Evolutionary conservation across 225 moss, liverwort and hornwort genomes (phyloP).

Genomic region (Pseudoscleropodium purum): DNA sequence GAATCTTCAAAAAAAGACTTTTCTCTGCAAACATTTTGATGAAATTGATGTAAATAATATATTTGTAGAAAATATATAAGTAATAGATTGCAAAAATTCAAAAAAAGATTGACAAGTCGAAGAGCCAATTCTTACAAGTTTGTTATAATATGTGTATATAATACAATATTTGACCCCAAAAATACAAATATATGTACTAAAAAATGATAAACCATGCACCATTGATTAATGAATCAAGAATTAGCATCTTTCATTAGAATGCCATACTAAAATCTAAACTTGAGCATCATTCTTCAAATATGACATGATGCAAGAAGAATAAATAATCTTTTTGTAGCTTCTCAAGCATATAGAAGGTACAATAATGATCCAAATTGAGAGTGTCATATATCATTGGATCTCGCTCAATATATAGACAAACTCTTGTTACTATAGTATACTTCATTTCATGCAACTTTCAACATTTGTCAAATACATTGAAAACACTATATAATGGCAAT

Average conservation of each 20-base stretch:
- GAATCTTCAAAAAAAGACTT: neutral
- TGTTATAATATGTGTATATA: neutral
- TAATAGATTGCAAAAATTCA: neutral
- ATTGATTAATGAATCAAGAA: neutral
- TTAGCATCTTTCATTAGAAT: neutral
- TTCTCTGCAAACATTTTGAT: neutral
- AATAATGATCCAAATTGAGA: neutral
- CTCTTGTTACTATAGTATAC: too few species aligned
- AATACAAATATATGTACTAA: neutral
- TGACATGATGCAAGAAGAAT: neutral
- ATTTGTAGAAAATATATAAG: neutral
- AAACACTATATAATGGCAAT: neutral
- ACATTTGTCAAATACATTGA: neutral
- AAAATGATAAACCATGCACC: rapidly evolving
- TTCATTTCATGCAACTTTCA: neutral
- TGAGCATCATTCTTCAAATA: neutral
- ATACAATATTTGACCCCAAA: neutral
- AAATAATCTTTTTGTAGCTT: neutral
- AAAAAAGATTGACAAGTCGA: neutral
- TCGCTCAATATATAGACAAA: neutral
- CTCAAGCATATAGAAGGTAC: neutral
- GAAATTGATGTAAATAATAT: neutral
- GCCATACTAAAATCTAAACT: neutral
- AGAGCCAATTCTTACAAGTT: neutral
- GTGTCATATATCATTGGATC: neutral